Base-by-base conservation (phyloP, 1,284 basidiomycete species). In the Rhodotorula sp. region DNA sequence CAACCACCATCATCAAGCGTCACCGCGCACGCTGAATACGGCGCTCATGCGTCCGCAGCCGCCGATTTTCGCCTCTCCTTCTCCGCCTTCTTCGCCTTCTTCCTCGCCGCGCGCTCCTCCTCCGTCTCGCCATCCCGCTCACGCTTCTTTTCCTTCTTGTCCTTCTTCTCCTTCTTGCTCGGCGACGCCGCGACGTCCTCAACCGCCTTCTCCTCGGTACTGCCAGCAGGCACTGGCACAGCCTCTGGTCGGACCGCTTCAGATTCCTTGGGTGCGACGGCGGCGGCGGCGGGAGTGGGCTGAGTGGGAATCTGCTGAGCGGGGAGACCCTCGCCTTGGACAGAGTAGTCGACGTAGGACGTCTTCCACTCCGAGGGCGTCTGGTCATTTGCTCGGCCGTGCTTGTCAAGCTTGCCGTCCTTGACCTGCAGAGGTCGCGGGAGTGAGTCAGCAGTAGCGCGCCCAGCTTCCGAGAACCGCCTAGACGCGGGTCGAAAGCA, bases 341-440 rank as follows among this genome's bases (percentile, higher is more conserved):
- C 82, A 56, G 83, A 82, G 81, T 96, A 98, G 82, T 99, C 95
- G 70, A 95, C 87, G 81, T 99, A 99, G 78, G 91, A 91, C 77
- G 88, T 87, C 79, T 86, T 90, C 96, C 96, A 99, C 70, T 89
- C 88, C 30, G 88, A 83, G 17, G 96, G 96, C 1, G 96, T 99
- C 64, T 90, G 87, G n/a, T 90, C 88, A 69, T 92, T 87, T 78
- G 90, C 89, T 81, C 96, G 90, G 58, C 96, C 96, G 80, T 94
- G 90, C 84, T 94, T 99, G 79, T 95, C 91, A 64, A 99, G 88
- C 82, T 94, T 92, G 66, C 95, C 94, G 34, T 92, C 91, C 84
- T 95, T 94, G 79, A 95, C 87, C 87, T 94, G 24, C 15, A 11
- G 47, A 10, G 24, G 20, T 13, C 44, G 20, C 22, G 47, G 3